Evolutionary conservation across 352 stramenopile genomes (phyloP).

Genomic region (Globisporangium iwayamae): DNA sequence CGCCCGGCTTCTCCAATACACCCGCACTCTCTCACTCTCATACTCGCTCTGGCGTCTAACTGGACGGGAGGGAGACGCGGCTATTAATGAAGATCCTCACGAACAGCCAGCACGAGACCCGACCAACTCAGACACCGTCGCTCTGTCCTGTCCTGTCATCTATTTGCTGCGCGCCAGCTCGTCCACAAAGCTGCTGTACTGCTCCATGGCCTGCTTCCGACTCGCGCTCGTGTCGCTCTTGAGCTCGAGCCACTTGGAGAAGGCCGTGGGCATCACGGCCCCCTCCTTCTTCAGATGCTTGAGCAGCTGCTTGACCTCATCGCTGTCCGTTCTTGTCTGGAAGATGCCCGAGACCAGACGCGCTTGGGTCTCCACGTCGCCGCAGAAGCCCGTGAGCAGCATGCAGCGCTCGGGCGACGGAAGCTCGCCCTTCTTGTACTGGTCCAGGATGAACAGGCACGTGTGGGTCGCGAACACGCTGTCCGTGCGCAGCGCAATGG

Average conservation of each 20-base stretch:
- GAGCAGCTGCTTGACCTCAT: conserved; percentile 67
- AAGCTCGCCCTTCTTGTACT: conserved; percentile 40
- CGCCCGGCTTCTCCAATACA: neutral
- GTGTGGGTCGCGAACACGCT: conserved; percentile 57
- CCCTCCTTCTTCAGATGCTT: conserved; percentile 69
- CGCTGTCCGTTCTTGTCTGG: conserved; percentile 55
- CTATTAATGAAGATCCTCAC: neutral
- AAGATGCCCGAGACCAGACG: conserved; percentile 61
- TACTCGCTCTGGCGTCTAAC: neutral
- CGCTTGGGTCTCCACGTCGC: conserved; percentile 56
- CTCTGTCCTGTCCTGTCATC: conserved; percentile 7
- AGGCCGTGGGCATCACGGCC: conserved; percentile 39
- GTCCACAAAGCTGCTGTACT: conserved; percentile 72
- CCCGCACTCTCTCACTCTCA: conserved; percentile 3
- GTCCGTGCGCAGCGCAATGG: conserved; percentile 43
- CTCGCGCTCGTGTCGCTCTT: conserved; percentile 72
- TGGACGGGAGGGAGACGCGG: neutral
- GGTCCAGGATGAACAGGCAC: conserved; percentile 63
- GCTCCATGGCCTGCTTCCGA: conserved; percentile 64
- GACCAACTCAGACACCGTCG: neutral
- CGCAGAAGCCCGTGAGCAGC: conserved; percentile 72
- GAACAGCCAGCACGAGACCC: neutral
- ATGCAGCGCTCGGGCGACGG: conserved; percentile 60
- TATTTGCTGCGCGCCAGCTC: conserved; percentile 68
- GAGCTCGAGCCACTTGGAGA: conserved; percentile 70